Base-by-base conservation (phyloP, 1,284 basidiomycete species). In the Tilletiopsis washingtonensis region DNA sequence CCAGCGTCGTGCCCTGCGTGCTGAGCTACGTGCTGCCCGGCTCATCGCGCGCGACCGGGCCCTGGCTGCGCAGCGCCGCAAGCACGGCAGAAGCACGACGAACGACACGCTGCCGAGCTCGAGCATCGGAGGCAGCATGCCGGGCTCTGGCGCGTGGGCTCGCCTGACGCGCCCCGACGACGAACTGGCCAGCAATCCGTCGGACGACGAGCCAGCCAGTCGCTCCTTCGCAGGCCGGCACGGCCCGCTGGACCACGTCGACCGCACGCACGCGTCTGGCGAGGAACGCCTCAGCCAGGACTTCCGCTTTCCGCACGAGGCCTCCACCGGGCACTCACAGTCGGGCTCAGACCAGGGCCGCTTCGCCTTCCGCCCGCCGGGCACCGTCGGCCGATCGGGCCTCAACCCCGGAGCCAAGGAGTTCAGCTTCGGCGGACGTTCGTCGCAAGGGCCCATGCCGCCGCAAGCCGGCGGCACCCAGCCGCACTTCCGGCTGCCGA, bases 101-200 rank as follows among this genome's bases (percentile, higher is more conserved):
- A 42, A 53, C 47, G 56, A 65, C 45, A 65, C 64, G 5, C 51
- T 63, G 11, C 58, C 61, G 0, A 65, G 61, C 53, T 61, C 61
- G 51, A 29, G 27, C 27, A 29, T 29, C 27, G 27, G 27, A 6
- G 27, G 27, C 27, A n/a, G n/a, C n/a, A n/a, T n/a, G n/a, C n/a
- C n/a, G n/a, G n/a, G n/a, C n/a, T n/a, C n/a, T n/a, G n/a, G n/a
- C n/a, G n/a, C n/a, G n/a, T n/a, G n/a, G n/a, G n/a, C n/a, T n/a
- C n/a, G n/a, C n/a, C n/a, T n/a, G n/a, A n/a, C n/a, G n/a, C n/a
- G n/a, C n/a, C n/a, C 19, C 14, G 43, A 50, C 11, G 42, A 53
- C 4, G 59, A 62, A 2, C 51, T 62, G 36, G 47, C 61, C 56
- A 59, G 56, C 52, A 64, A 64, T 40, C 62, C 64, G 1, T 64